Percentiles rank a stretch among this genome's conserved stretches.
These are phyloP conservation scores for Penicillium janthinellum DNA, from an alignment of 2,329 filamentous ascomycete species.

Conservation along the genomic window DNA sequence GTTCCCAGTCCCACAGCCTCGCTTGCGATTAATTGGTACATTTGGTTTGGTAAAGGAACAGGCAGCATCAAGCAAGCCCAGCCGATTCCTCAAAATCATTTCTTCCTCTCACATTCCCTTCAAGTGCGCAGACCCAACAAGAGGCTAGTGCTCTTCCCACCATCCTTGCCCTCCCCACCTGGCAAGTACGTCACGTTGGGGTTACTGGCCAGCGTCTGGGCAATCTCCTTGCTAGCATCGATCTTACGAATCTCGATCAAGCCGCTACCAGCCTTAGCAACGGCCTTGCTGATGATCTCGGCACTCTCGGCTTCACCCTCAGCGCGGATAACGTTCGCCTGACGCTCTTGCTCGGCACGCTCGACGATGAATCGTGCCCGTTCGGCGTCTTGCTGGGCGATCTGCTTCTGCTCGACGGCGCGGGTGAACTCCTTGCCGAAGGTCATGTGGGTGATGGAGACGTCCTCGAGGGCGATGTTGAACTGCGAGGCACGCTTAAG, in stretches of 20 bases:
- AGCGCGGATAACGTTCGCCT: conserved; percentile 96
- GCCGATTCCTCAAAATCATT: conserved; percentile 1
- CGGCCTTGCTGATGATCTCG: conserved; percentile 90
- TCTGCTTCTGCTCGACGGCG: conserved; percentile 99
- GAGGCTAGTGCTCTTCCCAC: conserved; percentile 66
- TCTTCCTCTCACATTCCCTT: conserved; percentile 10
- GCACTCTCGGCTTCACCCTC: conserved; percentile 98
- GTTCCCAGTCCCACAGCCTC: conserved; percentile 30
- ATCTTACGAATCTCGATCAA: conserved; percentile 96
- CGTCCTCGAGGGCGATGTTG: conserved; percentile 98
- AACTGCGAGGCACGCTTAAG: conserved; percentile 93
- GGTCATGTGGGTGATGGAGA: conserved; percentile 99
- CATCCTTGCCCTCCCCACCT: conserved; percentile 61
- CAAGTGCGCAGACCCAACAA: conserved; percentile 65
- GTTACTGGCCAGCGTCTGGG: conserved; percentile 82
- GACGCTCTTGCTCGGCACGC: conserved; percentile 96
- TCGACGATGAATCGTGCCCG: conserved; percentile 97
- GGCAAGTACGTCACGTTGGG: conserved; percentile 96
- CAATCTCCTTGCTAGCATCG: conserved; percentile 95
- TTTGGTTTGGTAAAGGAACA: conserved; percentile 14
- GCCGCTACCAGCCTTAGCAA: conserved; percentile 89
- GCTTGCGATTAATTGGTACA: conserved; percentile 32
- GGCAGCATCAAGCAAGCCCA: conserved; percentile 6
- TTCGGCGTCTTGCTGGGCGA: conserved; percentile 98
- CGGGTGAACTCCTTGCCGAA: conserved; percentile 99